These are phyloP conservation scores for Phytophthora kernoviae DNA, from an alignment of 352 stramenopile species.

Conservation along the genomic window DNA sequence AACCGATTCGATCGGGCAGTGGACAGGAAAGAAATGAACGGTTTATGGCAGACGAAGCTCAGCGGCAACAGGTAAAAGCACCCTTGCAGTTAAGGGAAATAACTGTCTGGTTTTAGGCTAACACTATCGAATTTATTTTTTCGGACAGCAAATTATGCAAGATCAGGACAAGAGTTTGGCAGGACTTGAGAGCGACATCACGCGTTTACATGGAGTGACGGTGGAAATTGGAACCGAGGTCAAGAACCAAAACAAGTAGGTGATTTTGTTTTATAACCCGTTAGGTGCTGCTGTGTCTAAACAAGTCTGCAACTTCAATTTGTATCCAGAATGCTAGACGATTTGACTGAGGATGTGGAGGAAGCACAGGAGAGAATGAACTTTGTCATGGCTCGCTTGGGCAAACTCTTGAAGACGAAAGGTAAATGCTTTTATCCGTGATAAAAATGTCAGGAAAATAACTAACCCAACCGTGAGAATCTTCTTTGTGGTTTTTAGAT, in stretches of 20 bases:
- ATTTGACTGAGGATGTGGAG: conserved; percentile 72
- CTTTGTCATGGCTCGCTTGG: conserved; percentile 83
- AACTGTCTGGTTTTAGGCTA: not conserved
- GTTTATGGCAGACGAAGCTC: conserved; percentile 63
- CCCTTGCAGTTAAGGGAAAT: too few species aligned
- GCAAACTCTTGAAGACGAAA: conserved; percentile 82
- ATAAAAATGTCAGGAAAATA: not conserved
- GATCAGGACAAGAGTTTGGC: conserved; percentile 73
- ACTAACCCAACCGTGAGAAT: not conserved
- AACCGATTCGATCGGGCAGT: not conserved
- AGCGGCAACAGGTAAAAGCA: conserved; percentile 51
- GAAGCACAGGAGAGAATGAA: conserved; percentile 83
- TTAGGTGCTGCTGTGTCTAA: not conserved
- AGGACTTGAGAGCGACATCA: conserved; percentile 58
- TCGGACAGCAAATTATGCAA: conserved; percentile 62
- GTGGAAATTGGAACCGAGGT: conserved; percentile 77
- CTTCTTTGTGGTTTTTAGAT: conserved; percentile 38
- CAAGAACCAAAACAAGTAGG: conserved; percentile 77
- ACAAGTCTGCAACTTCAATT: not conserved
- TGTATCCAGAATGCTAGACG: conserved; percentile 70
- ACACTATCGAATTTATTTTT: conserved; percentile 1
- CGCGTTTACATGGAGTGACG: conserved; percentile 63
- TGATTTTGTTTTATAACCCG: conserved; percentile 4
- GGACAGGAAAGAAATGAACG: conserved; percentile 50
- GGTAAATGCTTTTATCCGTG: conserved; percentile 29